Conservation (phyloP, 495 filamentous ascomycete species). For the Jackrogersella minutella region DNA sequence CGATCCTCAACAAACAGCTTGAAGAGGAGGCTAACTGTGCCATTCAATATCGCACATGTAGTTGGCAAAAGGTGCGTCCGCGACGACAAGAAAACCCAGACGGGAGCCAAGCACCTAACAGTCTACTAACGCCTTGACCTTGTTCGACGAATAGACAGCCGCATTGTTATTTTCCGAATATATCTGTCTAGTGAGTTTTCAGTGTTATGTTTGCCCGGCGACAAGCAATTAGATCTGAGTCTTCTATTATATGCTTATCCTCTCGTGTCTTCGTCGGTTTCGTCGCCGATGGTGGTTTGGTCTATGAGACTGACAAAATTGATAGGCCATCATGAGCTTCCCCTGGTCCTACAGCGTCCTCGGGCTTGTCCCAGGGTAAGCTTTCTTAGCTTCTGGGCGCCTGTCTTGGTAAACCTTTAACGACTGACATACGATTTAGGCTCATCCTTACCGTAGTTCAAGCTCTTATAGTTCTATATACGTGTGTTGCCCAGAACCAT, state of each 20-base stretch:
- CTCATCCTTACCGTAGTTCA: slow-evolving; percentile 82
- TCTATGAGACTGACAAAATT: slow-evolving; percentile 17
- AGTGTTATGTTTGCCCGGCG: neutral
- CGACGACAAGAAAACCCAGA: slow-evolving; percentile 2
- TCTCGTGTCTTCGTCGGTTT: neutral
- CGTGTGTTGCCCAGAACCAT: slow-evolving; percentile 45
- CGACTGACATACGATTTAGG: slow-evolving; percentile 36
- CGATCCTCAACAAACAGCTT: slow-evolving; percentile 73
- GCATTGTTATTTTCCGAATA: slow-evolving; percentile 90
- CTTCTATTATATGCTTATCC: neutral
- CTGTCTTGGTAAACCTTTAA: slow-evolving; percentile 2
- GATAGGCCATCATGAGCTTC: slow-evolving; percentile 86
- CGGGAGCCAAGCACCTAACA: slow-evolving; percentile 11
- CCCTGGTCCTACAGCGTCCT: slow-evolving; percentile 88
- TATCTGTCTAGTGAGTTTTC: slow-evolving; percentile 70
- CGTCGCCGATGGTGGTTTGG: neutral
- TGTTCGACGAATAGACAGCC: slow-evolving; percentile 68
- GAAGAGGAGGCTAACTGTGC: slow-evolving; percentile 77
- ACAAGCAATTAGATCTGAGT: neutral
- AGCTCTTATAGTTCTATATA: slow-evolving; percentile 79
- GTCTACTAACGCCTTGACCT: slow-evolving; percentile 14
- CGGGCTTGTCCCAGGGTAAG: slow-evolving; percentile 80
- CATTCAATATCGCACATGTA: slow-evolving; percentile 90
- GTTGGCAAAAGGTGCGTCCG: slow-evolving; percentile 79
- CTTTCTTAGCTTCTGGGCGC: slow-evolving; percentile 22